These are phyloP conservation scores for Microbotryum scabiosae DNA, from an alignment of 1,284 basidiomycete genomes.

Conservation along the genomic window DNA sequence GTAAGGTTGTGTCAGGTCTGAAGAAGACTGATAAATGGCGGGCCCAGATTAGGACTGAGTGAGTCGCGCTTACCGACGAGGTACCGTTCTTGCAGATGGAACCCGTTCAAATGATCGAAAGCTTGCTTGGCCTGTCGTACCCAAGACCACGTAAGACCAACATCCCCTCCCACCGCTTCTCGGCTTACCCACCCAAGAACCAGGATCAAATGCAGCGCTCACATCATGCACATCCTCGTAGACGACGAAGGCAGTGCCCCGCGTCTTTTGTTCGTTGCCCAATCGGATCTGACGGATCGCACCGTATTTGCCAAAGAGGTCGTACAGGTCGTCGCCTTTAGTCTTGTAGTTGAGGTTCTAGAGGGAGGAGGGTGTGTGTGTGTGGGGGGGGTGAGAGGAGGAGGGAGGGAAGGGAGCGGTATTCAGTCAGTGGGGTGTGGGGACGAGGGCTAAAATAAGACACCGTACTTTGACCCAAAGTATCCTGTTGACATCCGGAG, in stretches of 20 bases:
- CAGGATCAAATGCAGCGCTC: neutral
- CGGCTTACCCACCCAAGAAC: neutral
- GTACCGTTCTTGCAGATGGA: constrained; percentile 96
- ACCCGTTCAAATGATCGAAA: constrained; percentile 91
- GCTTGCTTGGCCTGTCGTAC: constrained; percentile 62
- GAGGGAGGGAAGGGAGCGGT: neutral
- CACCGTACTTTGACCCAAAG: constrained; percentile 33
- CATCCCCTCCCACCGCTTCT: constrained; percentile 6
- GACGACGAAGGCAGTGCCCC: constrained; percentile 84
- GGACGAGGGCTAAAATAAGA: neutral
- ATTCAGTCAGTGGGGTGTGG: neutral
- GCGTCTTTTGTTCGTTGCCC: constrained; percentile 83
- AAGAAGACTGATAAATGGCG: neutral
- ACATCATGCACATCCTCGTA: constrained; percentile 44
- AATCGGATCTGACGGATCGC: constrained; percentile 91
- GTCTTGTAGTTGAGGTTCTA: constrained; percentile 88
- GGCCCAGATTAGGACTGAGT: neutral
- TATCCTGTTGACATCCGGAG: constrained; percentile 35
- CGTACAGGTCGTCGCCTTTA: constrained; percentile 81
- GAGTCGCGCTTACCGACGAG: constrained; percentile 48
- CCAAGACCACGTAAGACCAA: neutral
- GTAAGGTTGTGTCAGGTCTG: neutral
- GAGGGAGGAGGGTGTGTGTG: constrained; percentile 36
- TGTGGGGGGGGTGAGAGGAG: neutral
- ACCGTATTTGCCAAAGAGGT: constrained; percentile 95